phyloP scores from a whole-genome alignment of 768 basidiomycete species.

The Leucosporidium scottii region DNA sequence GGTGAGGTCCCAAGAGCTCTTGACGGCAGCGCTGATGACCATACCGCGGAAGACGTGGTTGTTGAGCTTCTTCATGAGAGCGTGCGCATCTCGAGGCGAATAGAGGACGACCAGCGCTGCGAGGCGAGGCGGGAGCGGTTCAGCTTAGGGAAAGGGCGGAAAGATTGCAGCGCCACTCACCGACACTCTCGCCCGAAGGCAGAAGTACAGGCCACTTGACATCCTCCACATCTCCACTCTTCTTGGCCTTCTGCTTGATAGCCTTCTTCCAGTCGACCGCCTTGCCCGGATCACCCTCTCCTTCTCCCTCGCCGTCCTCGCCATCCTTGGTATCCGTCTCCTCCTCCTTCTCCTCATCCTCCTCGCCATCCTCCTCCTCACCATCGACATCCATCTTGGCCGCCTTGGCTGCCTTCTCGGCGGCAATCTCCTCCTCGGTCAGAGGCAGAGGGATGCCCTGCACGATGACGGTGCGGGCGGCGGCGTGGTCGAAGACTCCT shows the following conservation, averaged over 20 bases:
- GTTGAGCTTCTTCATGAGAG: slow-evolving; percentile 72
- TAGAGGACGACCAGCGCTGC: slow-evolving; percentile 70
- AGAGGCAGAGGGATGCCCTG: slow-evolving; percentile 39
- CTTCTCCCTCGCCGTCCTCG: slow-evolving; percentile 5
- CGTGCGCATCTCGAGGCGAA: slow-evolving; percentile 59
- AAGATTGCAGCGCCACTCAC: slow-evolving; percentile 41
- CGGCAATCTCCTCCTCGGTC: slow-evolving; percentile 31
- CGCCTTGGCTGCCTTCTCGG: neutral
- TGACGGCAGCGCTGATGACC: slow-evolving; percentile 81
- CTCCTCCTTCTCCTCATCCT: slow-evolving; percentile 22
- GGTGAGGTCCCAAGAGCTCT: slow-evolving; percentile 58
- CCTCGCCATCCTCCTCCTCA: slow-evolving; percentile 52
- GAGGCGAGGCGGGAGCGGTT: neutral
- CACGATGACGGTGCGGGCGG: slow-evolving; percentile 60
- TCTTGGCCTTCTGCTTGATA: slow-evolving; percentile 60
- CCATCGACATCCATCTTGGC: slow-evolving; percentile 58
- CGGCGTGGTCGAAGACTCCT: slow-evolving; percentile 56
- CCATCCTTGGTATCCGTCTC: slow-evolving; percentile 1
- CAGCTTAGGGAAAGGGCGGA: neutral
- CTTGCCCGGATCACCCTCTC: slow-evolving; percentile 17
- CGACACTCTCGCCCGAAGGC: slow-evolving; percentile 51
- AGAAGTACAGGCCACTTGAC: slow-evolving; percentile 50
- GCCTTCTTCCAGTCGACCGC: slow-evolving; percentile 34
- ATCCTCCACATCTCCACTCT: slow-evolving; percentile 66
- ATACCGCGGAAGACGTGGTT: slow-evolving; percentile 87